Base-by-base conservation (phyloP, 2,329 filamentous ascomycete genomes). In the Calonectria hawksworthii region DNA sequence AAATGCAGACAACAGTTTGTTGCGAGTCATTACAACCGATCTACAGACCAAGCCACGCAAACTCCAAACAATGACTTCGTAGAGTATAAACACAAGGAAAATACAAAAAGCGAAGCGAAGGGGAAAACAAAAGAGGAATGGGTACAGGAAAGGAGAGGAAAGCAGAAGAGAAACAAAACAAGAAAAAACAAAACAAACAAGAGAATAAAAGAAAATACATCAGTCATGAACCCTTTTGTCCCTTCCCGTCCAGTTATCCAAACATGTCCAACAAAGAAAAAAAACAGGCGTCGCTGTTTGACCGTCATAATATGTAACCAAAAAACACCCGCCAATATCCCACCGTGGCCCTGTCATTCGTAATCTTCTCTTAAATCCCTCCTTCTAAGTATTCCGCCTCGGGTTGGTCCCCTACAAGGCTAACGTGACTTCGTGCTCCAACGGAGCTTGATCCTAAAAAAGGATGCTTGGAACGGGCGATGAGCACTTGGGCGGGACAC, bases 401-500 rank as follows among this genome's bases (percentile, higher is more conserved):
- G 64, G 82, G 78, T 74, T 79, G 78, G 28, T 86, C 84, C 2
- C 84, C 83, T 68, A 84, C 84, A 23, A 85, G 80, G 73, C 85
- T 86, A 61, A 86, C 77, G 68, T 82, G 84, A 72, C 84, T 86
- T 28, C 84, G 85, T 38, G 84, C 85, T 72, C 84, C 82, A 36
- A 85, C 76, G 23, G 86, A 87, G 71, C 89, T 91, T 13, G 86
- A 87, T 8, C 89, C 88, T 44, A 88, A 88, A 64, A 83, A 81
- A 50, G 79, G 81, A 74, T 76, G 81, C 78, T 87, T 83, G 64
- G 89, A 84, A 80, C 86, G 83, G 79, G 94, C 94, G 54, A 98
- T 92, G 75, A 99, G 91, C 44, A 99, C 97, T 85, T 99, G 96
- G 9, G 98, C 97, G 13, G 96, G 96, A 83, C 94, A 98, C 56